Evolutionary conservation across 371 early-diverging fungal species (phyloP).

Genomic region (Phascolomyces articulosus): DNA sequence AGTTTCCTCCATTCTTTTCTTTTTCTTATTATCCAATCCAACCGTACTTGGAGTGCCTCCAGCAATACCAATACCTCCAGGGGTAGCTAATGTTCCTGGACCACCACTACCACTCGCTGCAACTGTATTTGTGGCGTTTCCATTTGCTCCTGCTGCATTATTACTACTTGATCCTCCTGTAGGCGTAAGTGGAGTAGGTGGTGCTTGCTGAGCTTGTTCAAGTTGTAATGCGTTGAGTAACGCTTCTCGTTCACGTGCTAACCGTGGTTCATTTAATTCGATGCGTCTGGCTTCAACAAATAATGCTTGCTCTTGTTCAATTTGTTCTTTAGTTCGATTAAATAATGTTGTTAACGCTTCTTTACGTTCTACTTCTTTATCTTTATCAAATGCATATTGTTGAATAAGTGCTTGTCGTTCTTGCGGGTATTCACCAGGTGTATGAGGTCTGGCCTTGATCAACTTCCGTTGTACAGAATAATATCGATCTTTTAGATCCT

Average conservation of each 20-base stretch:
- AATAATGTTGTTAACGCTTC: slow-evolving; percentile 72
- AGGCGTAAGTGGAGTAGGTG: slow-evolving; percentile 46
- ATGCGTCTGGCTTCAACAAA: slow-evolving; percentile 77
- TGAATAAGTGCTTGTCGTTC: slow-evolving; percentile 40
- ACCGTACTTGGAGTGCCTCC: slow-evolving; percentile 36
- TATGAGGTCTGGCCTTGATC: slow-evolving; percentile 44
- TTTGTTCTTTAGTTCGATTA: slow-evolving; percentile 75
- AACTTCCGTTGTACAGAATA: slow-evolving; percentile 66
- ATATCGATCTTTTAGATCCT: slow-evolving; percentile 87
- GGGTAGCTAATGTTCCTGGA: slow-evolving; percentile 25
- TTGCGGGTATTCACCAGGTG: slow-evolving; percentile 33
- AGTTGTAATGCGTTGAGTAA: slow-evolving; percentile 63
- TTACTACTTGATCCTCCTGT: slow-evolving; percentile 7
- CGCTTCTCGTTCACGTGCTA: slow-evolving; percentile 77
- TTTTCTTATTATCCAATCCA: slow-evolving; percentile 13
- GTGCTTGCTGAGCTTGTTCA: slow-evolving; percentile 55
- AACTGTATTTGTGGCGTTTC: slow-evolving; percentile 6
- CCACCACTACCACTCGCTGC: no score
- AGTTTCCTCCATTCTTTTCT: slow-evolving; percentile 2
- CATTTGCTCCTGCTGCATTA: neutral
- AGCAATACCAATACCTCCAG: slow-evolving; percentile 45
- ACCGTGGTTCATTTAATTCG: slow-evolving; percentile 74
- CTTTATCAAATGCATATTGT: slow-evolving; percentile 60
- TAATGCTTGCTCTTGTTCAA: slow-evolving; percentile 84
- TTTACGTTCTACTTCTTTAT: slow-evolving; percentile 79